phyloP scores from a whole-genome alignment of 2,329 filamentous ascomycete species.

The Erysiphe pulchra region DNA sequence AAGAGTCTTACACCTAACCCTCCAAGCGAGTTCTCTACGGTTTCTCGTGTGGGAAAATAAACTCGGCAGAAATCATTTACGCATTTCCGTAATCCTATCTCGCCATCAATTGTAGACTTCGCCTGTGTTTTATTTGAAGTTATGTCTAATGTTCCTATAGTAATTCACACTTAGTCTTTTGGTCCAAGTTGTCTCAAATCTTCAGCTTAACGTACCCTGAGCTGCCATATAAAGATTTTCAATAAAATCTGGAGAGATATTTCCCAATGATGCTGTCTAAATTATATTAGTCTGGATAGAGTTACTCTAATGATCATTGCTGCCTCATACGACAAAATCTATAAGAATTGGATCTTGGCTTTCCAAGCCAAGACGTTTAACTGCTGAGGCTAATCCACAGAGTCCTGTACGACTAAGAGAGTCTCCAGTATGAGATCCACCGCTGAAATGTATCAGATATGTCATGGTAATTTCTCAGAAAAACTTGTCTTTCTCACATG shows the following conservation, averaged over 20 bases:
- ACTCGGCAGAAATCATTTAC: slow-evolving; percentile 34
- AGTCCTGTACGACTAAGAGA: slow-evolving; percentile 36
- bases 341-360: slow-evolving; percentile 31
- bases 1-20: slow-evolving; percentile 15
- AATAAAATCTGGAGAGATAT: slow-evolving; percentile 43
- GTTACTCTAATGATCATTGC: too few relatives aligned
- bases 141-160: neutral
- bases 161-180: neutral
- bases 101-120: too few relatives aligned
- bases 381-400: slow-evolving; percentile 41
- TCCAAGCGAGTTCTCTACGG: slow-evolving; percentile 37
- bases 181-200: neutral
- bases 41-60: slow-evolving; percentile 57
- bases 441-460: slow-evolving; percentile 16
- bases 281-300: neutral
- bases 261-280: slow-evolving; percentile 59
- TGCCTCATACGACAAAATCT: slow-evolving; percentile 39
- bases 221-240: slow-evolving; percentile 29
- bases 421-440: slow-evolving; percentile 26
- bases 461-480: neutral
- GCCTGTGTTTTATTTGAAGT: neutral
- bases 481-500: slow-evolving; percentile 28
- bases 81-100: slow-evolving; percentile 17
- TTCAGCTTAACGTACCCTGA: slow-evolving; percentile 17
- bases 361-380: slow-evolving; percentile 35